Conservation (phyloP, 164 flowering plant genomes). For the Chimonanthus salicifolius region DNA sequence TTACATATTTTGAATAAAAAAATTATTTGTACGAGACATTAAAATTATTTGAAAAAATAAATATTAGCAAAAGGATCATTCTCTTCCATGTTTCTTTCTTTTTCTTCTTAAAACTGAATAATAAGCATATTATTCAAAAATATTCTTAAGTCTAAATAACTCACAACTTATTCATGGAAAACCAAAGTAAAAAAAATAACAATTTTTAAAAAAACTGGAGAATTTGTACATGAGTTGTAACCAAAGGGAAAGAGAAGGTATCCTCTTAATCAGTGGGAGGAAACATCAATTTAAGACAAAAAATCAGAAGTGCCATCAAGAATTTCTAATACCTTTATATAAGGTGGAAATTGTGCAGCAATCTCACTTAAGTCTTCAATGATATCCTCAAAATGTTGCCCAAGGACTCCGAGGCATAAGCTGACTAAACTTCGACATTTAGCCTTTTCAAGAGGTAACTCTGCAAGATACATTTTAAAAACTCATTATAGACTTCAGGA, state of each 20-base stretch:
- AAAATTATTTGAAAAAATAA: no score
- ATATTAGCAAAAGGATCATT: no score
- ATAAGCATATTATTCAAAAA: no score
- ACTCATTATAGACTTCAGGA: no score
- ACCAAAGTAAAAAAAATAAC: no score
- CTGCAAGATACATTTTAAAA: slow-evolving; percentile 22
- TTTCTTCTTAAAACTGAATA: no score
- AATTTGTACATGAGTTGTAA: background rate
- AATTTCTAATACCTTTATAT: slow-evolving; percentile 49
- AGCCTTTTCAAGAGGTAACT: slow-evolving; percentile 20
- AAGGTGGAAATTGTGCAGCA: slow-evolving; percentile 53
- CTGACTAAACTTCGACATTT: slow-evolving; percentile 45
- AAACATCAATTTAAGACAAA: background rate
- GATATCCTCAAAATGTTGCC: slow-evolving; percentile 77
- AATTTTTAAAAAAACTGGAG: background rate
- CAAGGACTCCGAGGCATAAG: slow-evolving; percentile 74
- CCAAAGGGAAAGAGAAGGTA: background rate
- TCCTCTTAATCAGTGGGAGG: background rate
- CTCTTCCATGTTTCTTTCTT: no score
- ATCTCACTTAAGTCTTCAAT: slow-evolving; percentile 50
- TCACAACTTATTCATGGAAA: no score
- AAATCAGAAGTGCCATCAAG: background rate
- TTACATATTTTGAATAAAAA: no score
- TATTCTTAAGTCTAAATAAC: no score
- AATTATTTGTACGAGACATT: no score